Percentiles rank a stretch among this genome's conserved stretches.
phyloP scores from a whole-genome alignment of 2,329 filamentous ascomycete species.

The Trichophyton verrucosum region DNA sequence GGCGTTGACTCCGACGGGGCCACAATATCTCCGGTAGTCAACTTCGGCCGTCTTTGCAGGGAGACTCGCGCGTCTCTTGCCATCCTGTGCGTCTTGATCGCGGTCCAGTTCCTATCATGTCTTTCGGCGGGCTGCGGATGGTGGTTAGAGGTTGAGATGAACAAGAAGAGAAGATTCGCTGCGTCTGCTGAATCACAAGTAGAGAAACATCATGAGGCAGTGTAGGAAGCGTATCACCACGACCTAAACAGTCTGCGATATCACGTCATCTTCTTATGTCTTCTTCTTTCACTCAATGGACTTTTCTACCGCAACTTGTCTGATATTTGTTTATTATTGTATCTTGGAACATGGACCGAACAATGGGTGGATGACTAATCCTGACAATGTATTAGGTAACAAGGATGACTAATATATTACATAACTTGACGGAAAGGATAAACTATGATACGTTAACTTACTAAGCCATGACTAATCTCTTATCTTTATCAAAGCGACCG shows the following conservation, averaged over 20 bases:
- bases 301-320: too few relatives aligned
- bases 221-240: not conserved
- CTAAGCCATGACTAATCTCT: not conserved
- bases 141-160: constrained; percentile 19
- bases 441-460: not conserved
- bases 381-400: too few relatives aligned
- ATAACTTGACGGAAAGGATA: not conserved
- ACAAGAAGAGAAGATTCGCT: constrained; percentile 6
- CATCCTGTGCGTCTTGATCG: constrained; percentile 25
- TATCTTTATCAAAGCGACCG: not conserved
- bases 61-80: constrained; percentile 26
- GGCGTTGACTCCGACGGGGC: constrained; percentile 12
- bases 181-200: not conserved
- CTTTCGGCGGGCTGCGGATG: not conserved
- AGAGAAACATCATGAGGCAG: constrained; percentile 1
- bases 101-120: constrained; percentile 13
- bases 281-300: too few relatives aligned
- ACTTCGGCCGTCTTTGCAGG: constrained; percentile 29
- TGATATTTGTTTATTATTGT: too few relatives aligned
- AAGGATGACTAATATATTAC: too few relatives aligned
- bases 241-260: not conserved
- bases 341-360: too few relatives aligned
- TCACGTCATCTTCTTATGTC: not conserved
- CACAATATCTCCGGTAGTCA: constrained; percentile 18
- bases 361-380: too few relatives aligned